Evolutionary conservation across 768 basidiomycete species (phyloP).

Genomic region (Hemileccinum impolitum): DNA sequence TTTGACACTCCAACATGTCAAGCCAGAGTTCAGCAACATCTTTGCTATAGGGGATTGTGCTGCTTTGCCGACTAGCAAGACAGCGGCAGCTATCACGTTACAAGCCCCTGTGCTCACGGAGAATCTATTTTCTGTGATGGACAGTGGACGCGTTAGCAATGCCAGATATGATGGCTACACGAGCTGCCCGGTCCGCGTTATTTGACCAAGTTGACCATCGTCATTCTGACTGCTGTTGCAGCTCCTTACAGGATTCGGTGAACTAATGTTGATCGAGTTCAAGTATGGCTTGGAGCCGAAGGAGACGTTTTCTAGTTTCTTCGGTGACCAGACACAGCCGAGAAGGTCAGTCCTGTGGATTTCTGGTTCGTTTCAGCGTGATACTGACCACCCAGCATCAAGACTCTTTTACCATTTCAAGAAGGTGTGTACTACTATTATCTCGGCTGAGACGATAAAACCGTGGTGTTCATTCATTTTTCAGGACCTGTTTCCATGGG

Average conservation of each 20-base stretch:
- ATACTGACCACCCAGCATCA: constrained; percentile 7
- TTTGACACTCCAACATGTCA: constrained; percentile 77
- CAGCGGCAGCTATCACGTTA: constrained; percentile 88
- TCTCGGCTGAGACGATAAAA: neutral
- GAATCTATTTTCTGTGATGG: constrained; percentile 76
- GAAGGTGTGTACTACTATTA: constrained; percentile 36
- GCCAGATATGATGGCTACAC: constrained; percentile 89
- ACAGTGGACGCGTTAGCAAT: constrained; percentile 62
- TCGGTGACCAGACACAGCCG: constrained; percentile 75
- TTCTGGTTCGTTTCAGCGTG: neutral
- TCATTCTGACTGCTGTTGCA: constrained; percentile 24
- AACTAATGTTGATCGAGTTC: constrained; percentile 89
- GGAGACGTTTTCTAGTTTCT: constrained; percentile 69
- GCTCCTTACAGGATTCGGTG: constrained; percentile 79
- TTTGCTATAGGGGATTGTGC: constrained; percentile 93
- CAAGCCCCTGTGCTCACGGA: constrained; percentile 90
- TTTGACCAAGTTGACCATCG: neutral
- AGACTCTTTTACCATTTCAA: constrained; percentile 30
- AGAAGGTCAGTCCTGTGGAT: constrained; percentile 50
- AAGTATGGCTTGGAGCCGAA: constrained; percentile 87
- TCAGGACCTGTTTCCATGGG: constrained; percentile 38
- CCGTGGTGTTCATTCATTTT: neutral
- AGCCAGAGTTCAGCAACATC: constrained; percentile 75
- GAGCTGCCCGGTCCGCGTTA: constrained; percentile 69
- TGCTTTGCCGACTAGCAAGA: constrained; percentile 92